Evolutionary conservation across 2,329 filamentous ascomycete species (phyloP).

Genomic region (Aspergillus sclerotialis): DNA sequence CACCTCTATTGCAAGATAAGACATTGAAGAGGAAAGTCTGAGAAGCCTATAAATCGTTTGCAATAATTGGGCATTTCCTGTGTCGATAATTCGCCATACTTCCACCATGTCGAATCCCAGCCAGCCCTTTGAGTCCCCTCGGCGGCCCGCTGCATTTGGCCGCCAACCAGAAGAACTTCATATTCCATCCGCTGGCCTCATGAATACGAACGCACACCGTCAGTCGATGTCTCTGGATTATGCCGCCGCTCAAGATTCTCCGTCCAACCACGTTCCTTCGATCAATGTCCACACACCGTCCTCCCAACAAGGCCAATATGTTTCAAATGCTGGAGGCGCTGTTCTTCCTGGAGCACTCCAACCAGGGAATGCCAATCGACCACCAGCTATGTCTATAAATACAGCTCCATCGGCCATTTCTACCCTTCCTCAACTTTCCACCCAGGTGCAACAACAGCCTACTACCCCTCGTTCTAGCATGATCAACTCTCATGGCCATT

Average conservation of each 20-base stretch:
- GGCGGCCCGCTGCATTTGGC: constrained; percentile 40
- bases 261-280: constrained; percentile 43
- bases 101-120: constrained; percentile 37
- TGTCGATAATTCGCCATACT: constrained; percentile 5
- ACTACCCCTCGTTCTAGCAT: constrained; percentile 57
- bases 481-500: constrained; percentile 66
- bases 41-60: neutral
- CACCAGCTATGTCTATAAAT: constrained; percentile 47
- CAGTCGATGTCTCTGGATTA: constrained; percentile 42
- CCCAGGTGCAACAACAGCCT: constrained; percentile 27
- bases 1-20: neutral
- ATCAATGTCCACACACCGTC: constrained; percentile 56
- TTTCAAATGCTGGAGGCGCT: constrained; percentile 23
- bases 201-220: constrained; percentile 32
- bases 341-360: constrained; percentile 56
- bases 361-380: constrained; percentile 46
- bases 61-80: neutral
- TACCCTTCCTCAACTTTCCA: constrained; percentile 46
- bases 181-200: constrained; percentile 36
- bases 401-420: constrained; percentile 53
- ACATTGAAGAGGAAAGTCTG: neutral
- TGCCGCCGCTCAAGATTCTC: constrained; percentile 44
- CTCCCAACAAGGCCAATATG: constrained; percentile 42
- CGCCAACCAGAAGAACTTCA: constrained; percentile 52
- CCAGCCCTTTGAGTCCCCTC: constrained; percentile 45